phyloP scores from a whole-genome alignment of 495 filamentous ascomycete genomes.

The Schizothecium vesticola region DNA sequence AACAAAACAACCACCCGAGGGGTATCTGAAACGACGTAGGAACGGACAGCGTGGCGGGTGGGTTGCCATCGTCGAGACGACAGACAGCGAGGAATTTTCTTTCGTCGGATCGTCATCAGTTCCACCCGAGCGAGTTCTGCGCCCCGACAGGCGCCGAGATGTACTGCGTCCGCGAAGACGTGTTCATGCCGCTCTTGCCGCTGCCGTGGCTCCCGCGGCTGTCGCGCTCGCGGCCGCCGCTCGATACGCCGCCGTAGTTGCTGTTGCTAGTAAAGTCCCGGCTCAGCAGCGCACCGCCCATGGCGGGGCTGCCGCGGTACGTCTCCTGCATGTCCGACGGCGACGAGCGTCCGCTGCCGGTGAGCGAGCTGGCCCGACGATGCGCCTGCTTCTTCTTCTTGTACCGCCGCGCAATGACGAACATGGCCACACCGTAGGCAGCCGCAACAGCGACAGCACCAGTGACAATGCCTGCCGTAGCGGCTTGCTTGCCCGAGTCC shows the following conservation, averaged over 20 bases:
- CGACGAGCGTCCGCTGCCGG: slow-evolving; percentile 24
- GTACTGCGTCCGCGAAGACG: slow-evolving; percentile 64
- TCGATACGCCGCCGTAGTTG: slow-evolving; percentile 46
- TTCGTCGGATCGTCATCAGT: slow-evolving; percentile 51
- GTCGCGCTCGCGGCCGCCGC: slow-evolving; percentile 36
- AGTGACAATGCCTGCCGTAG: slow-evolving; percentile 77
- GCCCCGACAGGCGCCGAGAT: slow-evolving; percentile 87
- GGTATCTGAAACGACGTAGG: slow-evolving; percentile 48
- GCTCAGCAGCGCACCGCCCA: slow-evolving; percentile 48
- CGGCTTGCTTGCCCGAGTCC: slow-evolving; percentile 56
- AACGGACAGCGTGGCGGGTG: slow-evolving; percentile 14
- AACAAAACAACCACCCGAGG: slow-evolving; percentile 30
- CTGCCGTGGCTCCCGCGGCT: slow-evolving; percentile 41
- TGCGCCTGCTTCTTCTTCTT: slow-evolving; percentile 80
- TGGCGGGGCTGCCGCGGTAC: slow-evolving; percentile 54
- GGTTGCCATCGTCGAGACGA: slow-evolving; percentile 14
- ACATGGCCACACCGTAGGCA: slow-evolving; percentile 98
- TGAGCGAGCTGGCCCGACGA: slow-evolving; percentile 67
- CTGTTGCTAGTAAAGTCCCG: slow-evolving; percentile 37
- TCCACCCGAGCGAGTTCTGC: slow-evolving; percentile 98
- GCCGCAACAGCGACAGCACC: slow-evolving; percentile 74
- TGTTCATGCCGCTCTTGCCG: slow-evolving; percentile 64
- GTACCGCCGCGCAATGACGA: slow-evolving; percentile 89
- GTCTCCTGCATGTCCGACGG: slow-evolving; percentile 50
- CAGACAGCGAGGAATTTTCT: slow-evolving; percentile 21